phyloP scores from a whole-genome alignment of 176 grass and related monocot species.

The Puccinellia tenuiflora region DNA sequence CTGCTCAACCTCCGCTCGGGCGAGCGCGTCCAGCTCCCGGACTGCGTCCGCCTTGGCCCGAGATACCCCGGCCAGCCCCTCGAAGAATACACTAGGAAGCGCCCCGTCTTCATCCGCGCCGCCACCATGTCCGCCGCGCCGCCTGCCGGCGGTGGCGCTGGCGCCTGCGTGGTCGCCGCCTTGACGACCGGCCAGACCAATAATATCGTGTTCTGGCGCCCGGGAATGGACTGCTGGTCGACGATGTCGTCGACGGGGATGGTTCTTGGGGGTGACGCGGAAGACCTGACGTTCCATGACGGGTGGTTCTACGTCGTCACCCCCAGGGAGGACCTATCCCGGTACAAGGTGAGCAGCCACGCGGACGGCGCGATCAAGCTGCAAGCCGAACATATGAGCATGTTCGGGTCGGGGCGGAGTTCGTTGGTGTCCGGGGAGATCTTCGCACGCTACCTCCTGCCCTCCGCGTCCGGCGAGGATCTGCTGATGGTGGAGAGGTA shows the following conservation, averaged over 20 bases:
- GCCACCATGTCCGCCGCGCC: neutral
- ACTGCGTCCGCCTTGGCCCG: neutral
- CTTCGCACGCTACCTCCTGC: neutral
- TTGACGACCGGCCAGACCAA: neutral
- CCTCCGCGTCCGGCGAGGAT: neutral
- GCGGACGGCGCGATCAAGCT: no score
- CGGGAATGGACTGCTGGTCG: neutral
- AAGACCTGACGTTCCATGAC: neutral
- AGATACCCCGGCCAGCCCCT: no score
- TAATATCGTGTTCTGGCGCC: conserved; percentile 1
- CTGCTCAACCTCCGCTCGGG: neutral
- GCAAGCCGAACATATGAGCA: no score
- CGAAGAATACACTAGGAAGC: neutral
- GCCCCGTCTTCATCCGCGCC: neutral
- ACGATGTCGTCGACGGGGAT: neutral
- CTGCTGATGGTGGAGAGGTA: neutral
- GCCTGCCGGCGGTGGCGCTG: neutral
- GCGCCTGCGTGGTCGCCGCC: neutral
- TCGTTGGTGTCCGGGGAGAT: neutral
- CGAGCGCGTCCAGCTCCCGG: neutral
- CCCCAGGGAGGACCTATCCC: neutral
- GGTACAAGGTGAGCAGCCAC: neutral
- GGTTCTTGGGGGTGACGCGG: neutral
- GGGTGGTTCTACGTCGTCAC: neutral
- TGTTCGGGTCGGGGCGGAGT: no score